Base-by-base conservation (phyloP, 2,329 filamentous ascomycete species). In the Didymosphaeria variabile region DNA sequence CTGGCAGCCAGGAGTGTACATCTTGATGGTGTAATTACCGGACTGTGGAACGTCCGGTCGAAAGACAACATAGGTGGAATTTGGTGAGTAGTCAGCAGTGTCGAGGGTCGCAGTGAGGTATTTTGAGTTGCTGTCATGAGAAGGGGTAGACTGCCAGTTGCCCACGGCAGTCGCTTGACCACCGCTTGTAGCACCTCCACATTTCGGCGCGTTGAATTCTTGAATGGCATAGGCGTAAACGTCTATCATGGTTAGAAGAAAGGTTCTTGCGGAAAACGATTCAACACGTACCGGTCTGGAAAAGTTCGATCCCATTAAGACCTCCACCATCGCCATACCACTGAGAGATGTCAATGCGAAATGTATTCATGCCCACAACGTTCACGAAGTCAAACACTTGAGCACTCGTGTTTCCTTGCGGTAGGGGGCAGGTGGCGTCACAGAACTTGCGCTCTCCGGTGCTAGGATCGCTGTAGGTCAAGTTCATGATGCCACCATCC, bases 381-480 rank as follows among this genome's bases (percentile, higher is more conserved):
- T 98, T 97, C 68, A 97, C 91, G 70, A 99, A 97, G 67, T 88
- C 86, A 75, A 98, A 99, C 72, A 99, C 95, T 77, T 97, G 94
- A 68, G 87, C 96, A 6, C 84, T 86, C 19, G 84, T 80, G 71
- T 92, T 88, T 72, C 88, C 84, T 62, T 82, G 68, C 64, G 91
- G 93, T 51, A 99, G 85, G n/a, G 94, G 92, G 71, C 95, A 99
- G 72, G 88, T 85, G 63, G 88, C 90, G 56, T 94, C 93, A 80
- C 95, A 99, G 59, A 86, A 89, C 32, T 82, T 80, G 58, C 90
- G 89, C 54, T 86, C 81, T 29, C 91, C 90, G 1, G 87, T 42
- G 76, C 82, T 26, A 15, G 91, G 90, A 72, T 98, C 93, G 65
- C 89, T 89, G 70, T 95, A 98, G 40, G 93, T 97, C 73, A 99